Percentiles rank a stretch among this genome's conserved stretches.
Conservation (phyloP, 176 grass and related monocot genomes). For the Oryza longistaminata region DNA sequence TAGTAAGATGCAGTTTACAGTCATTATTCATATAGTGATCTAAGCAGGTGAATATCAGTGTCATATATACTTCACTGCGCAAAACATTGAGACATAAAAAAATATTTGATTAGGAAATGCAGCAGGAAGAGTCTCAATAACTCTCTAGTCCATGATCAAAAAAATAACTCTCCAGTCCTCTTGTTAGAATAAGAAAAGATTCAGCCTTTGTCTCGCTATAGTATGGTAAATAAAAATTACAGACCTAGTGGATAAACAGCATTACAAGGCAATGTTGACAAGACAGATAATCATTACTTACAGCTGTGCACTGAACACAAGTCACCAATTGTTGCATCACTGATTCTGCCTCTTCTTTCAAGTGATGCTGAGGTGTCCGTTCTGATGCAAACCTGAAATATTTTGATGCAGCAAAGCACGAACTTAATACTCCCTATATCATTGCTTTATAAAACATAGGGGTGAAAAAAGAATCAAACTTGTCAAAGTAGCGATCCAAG, state of each 20-base stretch:
- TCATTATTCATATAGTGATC: slow-evolving; percentile 5
- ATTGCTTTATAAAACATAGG: slow-evolving; percentile 18
- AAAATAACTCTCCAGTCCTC: not conserved
- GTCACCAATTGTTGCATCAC: slow-evolving; percentile 83
- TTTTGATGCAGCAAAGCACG: slow-evolving; percentile 1
- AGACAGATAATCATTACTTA: slow-evolving; percentile 50
- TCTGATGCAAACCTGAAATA: slow-evolving; percentile 71
- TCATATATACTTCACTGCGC: slow-evolving; percentile 6
- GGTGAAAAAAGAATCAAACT: slow-evolving; percentile 56
- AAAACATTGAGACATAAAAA: not conserved
- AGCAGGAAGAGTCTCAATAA: not conserved
- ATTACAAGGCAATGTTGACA: not conserved
- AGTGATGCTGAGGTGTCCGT: slow-evolving; percentile 65
- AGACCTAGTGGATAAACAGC: slow-evolving; percentile 15
- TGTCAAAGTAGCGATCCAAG: slow-evolving; percentile 93
- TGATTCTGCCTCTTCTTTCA: slow-evolving; percentile 79
- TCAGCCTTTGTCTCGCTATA: not conserved
- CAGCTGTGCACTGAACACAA: slow-evolving; percentile 87
- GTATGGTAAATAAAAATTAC: slow-evolving; percentile 19
- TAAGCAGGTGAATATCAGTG: not conserved
- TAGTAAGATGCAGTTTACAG: slow-evolving; percentile 24
- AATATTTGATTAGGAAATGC: not conserved
- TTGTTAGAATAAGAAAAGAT: slow-evolving; percentile 16
- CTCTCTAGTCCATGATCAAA: not conserved
- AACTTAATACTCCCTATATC: slow-evolving; percentile 26